These are phyloP conservation scores for Candida nonsorbophila DNA, from an alignment of 805 yeast genomes.

Conservation along the genomic window DNA sequence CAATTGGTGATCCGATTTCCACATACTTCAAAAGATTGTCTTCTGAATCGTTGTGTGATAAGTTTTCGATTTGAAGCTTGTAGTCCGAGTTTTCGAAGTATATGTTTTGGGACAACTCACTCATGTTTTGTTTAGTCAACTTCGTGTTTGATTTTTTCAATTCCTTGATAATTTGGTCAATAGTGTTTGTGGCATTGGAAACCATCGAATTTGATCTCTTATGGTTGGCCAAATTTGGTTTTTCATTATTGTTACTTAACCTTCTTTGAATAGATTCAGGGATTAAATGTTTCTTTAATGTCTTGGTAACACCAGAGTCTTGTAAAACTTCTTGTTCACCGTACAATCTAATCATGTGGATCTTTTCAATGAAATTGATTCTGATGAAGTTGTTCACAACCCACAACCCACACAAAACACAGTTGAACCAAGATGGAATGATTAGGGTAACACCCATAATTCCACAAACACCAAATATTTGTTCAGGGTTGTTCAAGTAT, in stretches of 20 bases:
- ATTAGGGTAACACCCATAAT: conserved; percentile 72
- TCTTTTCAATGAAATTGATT: conserved; percentile 68
- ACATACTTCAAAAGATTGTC: conserved; percentile 11
- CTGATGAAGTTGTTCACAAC: conserved; percentile 60
- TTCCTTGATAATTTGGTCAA: conserved; percentile 42
- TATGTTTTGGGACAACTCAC: conserved; percentile 35
- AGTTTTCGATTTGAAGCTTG: conserved; percentile 18
- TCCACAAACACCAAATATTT: conserved; percentile 71
- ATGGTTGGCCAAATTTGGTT: conserved; percentile 8
- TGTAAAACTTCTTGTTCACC: conserved; percentile 58
- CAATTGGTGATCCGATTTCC: conserved; percentile 48
- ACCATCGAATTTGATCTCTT: conserved; percentile 25
- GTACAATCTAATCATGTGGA: conserved; percentile 71
- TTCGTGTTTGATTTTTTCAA: conserved; percentile 28
- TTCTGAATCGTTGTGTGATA: conserved; percentile 9
- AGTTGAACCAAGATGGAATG: conserved; percentile 43
- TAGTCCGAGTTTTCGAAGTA: conserved; percentile 34
- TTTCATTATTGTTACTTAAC: conserved; percentile 14
- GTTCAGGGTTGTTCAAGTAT: conserved; percentile 78
- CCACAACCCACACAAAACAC: conserved; percentile 55
- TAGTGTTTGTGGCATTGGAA: conserved; percentile 33
- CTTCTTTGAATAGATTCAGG: conserved; percentile 34
- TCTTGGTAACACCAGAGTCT: conserved; percentile 46
- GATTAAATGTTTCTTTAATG: conserved; percentile 35
- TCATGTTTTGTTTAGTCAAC: conserved; percentile 27